phyloP scores from a whole-genome alignment of 2,329 filamentous ascomycete species.

The Arthrobotrys entomopaga region DNA sequence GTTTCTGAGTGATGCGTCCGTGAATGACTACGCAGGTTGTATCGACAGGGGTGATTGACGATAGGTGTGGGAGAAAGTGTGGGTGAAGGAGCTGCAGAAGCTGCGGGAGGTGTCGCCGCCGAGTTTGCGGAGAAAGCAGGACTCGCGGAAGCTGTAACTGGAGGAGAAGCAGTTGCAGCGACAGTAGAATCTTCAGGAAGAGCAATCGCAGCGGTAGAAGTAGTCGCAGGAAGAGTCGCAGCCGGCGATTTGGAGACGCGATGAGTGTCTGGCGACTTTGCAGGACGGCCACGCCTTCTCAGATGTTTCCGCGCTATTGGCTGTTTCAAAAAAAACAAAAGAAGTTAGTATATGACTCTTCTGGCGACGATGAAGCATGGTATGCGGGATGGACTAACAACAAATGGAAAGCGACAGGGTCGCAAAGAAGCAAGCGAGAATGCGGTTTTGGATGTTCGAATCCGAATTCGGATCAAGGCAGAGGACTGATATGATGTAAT shows the following conservation, averaged over 20 bases:
- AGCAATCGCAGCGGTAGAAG: neutral
- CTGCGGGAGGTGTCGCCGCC: neutral
- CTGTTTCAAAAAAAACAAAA: slow-evolving; percentile 1
- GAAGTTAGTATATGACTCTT: slow-evolving; percentile 49
- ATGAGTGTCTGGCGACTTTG: slow-evolving; percentile 28
- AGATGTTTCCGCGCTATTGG: slow-evolving; percentile 52
- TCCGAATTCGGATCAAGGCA: neutral
- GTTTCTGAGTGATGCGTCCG: neutral
- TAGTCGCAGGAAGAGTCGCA: neutral
- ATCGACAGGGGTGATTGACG: neutral
- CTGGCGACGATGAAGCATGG: slow-evolving; percentile 18
- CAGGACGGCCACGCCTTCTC: slow-evolving; percentile 27
- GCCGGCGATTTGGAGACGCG: slow-evolving; percentile 20
- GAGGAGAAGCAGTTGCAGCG: neutral
- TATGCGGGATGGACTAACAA: slow-evolving; percentile 30
- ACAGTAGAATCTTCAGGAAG: neutral
- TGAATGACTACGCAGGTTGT: slow-evolving; percentile 24
- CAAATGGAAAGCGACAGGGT: slow-evolving; percentile 18
- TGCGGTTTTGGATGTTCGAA: slow-evolving; percentile 17
- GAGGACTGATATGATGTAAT: neutral
- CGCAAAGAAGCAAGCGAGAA: slow-evolving; percentile 8
- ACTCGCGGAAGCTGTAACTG: slow-evolving; percentile 7
- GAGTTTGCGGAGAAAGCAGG: slow-evolving; percentile 1
- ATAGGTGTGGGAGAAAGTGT: neutral
- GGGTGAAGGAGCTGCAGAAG: neutral